A percentile compares a stretch with the other conserved stretches of the same genome.
phyloP scores from a whole-genome alignment of 2,329 filamentous ascomycete species.

The Fusarium armeniacum region DNA sequence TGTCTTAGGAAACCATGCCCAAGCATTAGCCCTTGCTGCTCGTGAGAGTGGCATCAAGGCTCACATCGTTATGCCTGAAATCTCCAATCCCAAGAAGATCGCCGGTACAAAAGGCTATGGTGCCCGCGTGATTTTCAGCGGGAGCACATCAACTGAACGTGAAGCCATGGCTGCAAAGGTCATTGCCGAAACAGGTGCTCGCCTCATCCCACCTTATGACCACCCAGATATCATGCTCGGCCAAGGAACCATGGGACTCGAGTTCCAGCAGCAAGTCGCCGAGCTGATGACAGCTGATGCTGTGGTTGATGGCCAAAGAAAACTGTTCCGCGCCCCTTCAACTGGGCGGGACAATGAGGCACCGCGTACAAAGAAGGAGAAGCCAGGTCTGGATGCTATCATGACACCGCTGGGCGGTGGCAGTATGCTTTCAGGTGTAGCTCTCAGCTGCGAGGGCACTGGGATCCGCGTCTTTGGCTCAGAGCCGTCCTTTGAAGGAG shows the following conservation, averaged over 20 bases:
- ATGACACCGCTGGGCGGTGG: slow-evolving; percentile 90
- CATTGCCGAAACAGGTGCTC: slow-evolving; percentile 78
- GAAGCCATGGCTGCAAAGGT: slow-evolving; percentile 82
- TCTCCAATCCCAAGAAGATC: slow-evolving; percentile 88
- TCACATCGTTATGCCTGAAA: slow-evolving; percentile 93
- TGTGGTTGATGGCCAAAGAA: slow-evolving; percentile 35
- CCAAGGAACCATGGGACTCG: slow-evolving; percentile 89
- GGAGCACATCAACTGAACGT: slow-evolving; percentile 83
- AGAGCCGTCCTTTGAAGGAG: slow-evolving; percentile 86
- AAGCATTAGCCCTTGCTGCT: slow-evolving; percentile 90
- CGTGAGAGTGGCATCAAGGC: slow-evolving; percentile 79
- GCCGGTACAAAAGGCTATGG: slow-evolving; percentile 84
- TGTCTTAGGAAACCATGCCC: slow-evolving; percentile 86
- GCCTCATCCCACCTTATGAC: slow-evolving; percentile 90
- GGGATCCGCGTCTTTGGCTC: slow-evolving; percentile 85
- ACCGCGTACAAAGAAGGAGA: slow-evolving; percentile 35
- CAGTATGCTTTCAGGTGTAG: slow-evolving; percentile 86
- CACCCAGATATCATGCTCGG: slow-evolving; percentile 92
- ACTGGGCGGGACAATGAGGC: slow-evolving; percentile 42
- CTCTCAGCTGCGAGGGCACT: slow-evolving; percentile 80
- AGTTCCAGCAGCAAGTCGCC: slow-evolving; percentile 81
- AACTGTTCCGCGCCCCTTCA: slow-evolving; percentile 32
- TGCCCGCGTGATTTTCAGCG: slow-evolving; percentile 83
- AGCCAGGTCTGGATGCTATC: slow-evolving; percentile 72
- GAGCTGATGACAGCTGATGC: slow-evolving; percentile 61